These are phyloP conservation scores for Aspergillus carbonarius DNA, from an alignment of 2,329 filamentous ascomycete species.

Conservation along the genomic window DNA sequence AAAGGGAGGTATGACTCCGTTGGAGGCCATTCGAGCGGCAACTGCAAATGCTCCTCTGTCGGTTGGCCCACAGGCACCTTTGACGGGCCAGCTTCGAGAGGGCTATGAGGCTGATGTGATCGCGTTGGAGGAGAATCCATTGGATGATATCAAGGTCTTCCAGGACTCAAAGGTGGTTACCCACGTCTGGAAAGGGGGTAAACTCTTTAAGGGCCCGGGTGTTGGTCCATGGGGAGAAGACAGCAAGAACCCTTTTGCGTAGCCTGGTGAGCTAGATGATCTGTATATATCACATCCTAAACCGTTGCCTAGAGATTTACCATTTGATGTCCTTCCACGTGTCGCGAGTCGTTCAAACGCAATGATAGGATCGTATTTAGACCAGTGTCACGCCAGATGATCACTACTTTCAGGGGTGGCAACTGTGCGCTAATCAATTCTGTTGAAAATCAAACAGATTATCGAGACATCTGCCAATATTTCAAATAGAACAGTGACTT, in stretches of 20 bases:
- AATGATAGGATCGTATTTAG: too few species aligned
- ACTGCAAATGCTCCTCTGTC: constrained; percentile 1
- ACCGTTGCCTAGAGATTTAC: too few species aligned
- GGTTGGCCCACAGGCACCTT: background rate
- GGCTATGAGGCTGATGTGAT: constrained; percentile 2
- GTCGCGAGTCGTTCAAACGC: too few species aligned
- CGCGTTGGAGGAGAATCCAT: background rate
- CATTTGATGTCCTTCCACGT: too few species aligned
- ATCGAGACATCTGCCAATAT: too few species aligned
- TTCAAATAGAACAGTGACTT: too few species aligned
- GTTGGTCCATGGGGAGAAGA: constrained; percentile 2
- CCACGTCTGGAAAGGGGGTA: background rate
- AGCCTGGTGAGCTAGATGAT: background rate
- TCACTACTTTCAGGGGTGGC: too few species aligned
- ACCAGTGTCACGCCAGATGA: too few species aligned
- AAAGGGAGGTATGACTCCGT: background rate
- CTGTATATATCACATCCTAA: background rate
- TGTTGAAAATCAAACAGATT: too few species aligned
- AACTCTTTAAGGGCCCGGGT: background rate
- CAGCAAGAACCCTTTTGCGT: background rate
- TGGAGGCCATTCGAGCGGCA: background rate
- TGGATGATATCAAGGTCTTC: background rate
- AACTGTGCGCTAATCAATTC: too few species aligned
- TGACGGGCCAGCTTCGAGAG: background rate
- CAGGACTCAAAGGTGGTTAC: background rate